A percentile compares a stretch with the other conserved stretches of the same genome.
Evolutionary conservation across 1,139 yeast genomes (phyloP).

Genomic region (Hansenula anomala): DNA sequence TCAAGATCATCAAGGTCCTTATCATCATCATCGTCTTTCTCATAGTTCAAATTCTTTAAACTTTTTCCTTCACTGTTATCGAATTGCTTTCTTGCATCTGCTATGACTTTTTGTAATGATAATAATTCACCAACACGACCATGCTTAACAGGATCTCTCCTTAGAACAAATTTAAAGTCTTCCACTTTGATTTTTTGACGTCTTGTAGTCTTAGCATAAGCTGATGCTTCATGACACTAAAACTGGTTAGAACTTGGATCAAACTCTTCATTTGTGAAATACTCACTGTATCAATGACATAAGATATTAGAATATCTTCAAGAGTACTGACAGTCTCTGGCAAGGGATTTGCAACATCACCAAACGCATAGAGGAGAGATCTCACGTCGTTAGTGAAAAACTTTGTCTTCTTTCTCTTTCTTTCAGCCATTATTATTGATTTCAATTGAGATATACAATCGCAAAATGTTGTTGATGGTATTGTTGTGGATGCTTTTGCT

Average conservation of each 20-base stretch:
- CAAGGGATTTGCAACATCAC: constrained; percentile 77
- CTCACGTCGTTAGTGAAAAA: constrained; percentile 65
- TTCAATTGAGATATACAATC: no score
- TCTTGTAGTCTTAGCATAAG: constrained; percentile 47
- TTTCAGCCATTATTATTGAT: constrained; percentile 9
- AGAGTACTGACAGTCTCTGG: constrained; percentile 73
- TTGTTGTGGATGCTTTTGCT: no score
- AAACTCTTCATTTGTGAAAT: no score
- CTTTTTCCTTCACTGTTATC: constrained; percentile 58
- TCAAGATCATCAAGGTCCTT: constrained; percentile 1
- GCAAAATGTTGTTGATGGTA: no score
- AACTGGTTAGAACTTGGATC: neutral
- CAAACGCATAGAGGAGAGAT: constrained; percentile 76
- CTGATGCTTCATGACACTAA: constrained; percentile 49
- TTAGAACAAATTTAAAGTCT: constrained; percentile 79
- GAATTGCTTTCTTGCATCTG: constrained; percentile 77
- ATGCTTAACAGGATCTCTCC: constrained; percentile 78
- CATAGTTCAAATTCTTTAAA: constrained; percentile 27
- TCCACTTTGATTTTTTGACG: constrained; percentile 78
- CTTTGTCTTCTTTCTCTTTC: constrained; percentile 31
- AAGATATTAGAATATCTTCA: constrained; percentile 81
- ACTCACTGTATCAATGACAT: constrained; percentile 52
- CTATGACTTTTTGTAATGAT: constrained; percentile 67
- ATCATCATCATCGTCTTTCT: constrained; percentile 23
- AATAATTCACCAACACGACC: constrained; percentile 82